Evolutionary conservation across 2,329 filamentous ascomycete genomes (phyloP).

Genomic region (Arthrobotrys musiformis): DNA sequence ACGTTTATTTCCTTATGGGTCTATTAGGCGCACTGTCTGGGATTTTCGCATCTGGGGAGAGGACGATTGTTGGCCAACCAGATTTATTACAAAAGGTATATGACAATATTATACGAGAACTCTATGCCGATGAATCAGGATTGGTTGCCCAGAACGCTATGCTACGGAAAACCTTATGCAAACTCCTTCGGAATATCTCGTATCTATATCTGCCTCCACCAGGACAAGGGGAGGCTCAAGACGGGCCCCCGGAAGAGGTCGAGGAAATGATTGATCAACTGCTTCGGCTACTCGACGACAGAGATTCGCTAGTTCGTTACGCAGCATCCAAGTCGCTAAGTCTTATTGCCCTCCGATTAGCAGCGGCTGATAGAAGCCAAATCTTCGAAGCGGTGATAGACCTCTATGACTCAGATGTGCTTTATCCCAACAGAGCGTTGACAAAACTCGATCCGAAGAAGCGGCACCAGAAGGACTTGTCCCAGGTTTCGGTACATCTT

Average conservation of each 20-base stretch:
- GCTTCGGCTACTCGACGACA: conserved; percentile 80
- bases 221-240: conserved; percentile 30
- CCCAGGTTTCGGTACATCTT: conserved; percentile 56
- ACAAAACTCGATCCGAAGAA: conserved; percentile 47
- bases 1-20: conserved; percentile 58
- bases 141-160: conserved; percentile 44
- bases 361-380: conserved; percentile 82
- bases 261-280: conserved; percentile 86
- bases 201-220: conserved; percentile 45
- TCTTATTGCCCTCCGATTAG: conserved; percentile 82
- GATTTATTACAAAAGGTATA: conserved; percentile 36
- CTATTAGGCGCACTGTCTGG: conserved; percentile 56
- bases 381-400: conserved; percentile 88
- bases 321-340: conserved; percentile 93
- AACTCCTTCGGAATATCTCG: conserved; percentile 41
- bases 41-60: conserved; percentile 57
- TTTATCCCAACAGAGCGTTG: conserved; percentile 62
- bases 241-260: conserved; percentile 62
- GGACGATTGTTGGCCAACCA: conserved; percentile 30
- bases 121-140: conserved; percentile 39
- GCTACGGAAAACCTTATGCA: conserved; percentile 52
- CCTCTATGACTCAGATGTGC: conserved; percentile 71
- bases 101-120: conserved; percentile 34
- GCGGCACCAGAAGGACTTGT: conserved; percentile 44
- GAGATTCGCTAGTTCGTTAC: conserved; percentile 88